Evolutionary conservation across 306 rosid species (phyloP), one percentile per base, ranked within the genome.

Genomic region (Hylodesmum podocarpum): DNA sequence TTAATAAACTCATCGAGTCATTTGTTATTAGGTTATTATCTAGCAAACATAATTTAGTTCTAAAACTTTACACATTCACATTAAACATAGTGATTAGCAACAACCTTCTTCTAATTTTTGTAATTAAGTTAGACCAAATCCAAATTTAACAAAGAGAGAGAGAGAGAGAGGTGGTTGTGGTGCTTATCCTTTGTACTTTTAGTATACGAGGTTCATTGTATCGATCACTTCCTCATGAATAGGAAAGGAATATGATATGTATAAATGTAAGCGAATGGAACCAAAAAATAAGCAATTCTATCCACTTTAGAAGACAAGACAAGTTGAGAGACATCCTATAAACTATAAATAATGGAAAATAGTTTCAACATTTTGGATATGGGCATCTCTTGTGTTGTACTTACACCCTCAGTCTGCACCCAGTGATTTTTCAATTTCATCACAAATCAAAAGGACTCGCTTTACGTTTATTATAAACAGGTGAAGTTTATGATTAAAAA

Each of bases 181-280:
- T 24, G 55, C 39, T 37, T 72, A 34, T 72, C 76, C 51, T 14
- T 53, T 53, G 49, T 15, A 4, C 11, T 37, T 72, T 71, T 72
- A 25, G 77, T 21, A 34, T 21, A 36, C 8, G 29, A 54, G 68
- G 67, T 55, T 73, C 78, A 44, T 57, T 73, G 78, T 55, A 73
- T 25, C 55, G 15, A 73, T 25, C 55, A 24, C 55, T 72, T 22
- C 57, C 10, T 21, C 22, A 40, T 27, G 11, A 21, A 54, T 54
- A 14, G 66, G 37, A 53, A 36, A 16, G 7, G 51, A 34, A 6
- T 34, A 34, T 51, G 64, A 50, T 50, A 50, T 28, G 12, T 9
- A 68, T 44, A 66, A 18, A 40, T 53, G 28, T 16, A 28, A 28
- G 44, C 54, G 12, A 49, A 70, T 29, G 46, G 18, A 50, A 50